phyloP scores from a whole-genome alignment of 2,329 filamentous ascomycete species.

The Alternaria tenuissima region DNA sequence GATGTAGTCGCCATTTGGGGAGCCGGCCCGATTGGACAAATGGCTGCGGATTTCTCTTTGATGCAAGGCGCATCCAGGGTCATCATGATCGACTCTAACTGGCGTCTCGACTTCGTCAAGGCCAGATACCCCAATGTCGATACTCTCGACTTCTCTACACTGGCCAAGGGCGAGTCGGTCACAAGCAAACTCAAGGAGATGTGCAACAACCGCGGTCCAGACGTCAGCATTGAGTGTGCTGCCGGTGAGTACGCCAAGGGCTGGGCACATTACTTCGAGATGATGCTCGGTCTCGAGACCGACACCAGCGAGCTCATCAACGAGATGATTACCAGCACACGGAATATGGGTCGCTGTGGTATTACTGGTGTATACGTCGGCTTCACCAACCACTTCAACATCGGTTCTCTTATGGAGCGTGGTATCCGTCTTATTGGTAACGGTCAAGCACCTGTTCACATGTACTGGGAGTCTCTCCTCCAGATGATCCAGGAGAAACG shows the following conservation, averaged over 20 bases:
- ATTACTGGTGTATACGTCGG: constrained; percentile 76
- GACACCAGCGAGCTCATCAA: constrained; percentile 84
- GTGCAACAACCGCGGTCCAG: constrained; percentile 72
- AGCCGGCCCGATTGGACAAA: constrained; percentile 86
- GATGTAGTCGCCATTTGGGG: constrained; percentile 87
- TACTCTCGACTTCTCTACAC: constrained; percentile 72
- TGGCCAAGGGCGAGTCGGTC: constrained; percentile 70
- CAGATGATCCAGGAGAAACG: constrained; percentile 70
- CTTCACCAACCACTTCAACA: constrained; percentile 81
- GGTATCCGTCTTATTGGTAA: constrained; percentile 81
- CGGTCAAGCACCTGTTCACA: constrained; percentile 76
- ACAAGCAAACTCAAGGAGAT: constrained; percentile 77
- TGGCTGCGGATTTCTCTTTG: constrained; percentile 72
- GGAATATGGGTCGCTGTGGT: constrained; percentile 76
- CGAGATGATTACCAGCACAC: constrained; percentile 78
- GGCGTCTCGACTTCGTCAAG: constrained; percentile 73
- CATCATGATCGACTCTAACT: constrained; percentile 80
- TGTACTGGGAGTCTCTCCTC: constrained; percentile 84
- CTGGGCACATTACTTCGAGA: constrained; percentile 68
- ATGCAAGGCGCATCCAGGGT: constrained; percentile 77
- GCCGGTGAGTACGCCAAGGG: constrained; percentile 70
- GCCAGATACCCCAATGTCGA: constrained; percentile 71
- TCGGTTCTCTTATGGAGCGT: constrained; percentile 84
- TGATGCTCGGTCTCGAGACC: constrained; percentile 74
- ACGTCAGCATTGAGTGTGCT: constrained; percentile 75